Evolutionary conservation across 2,329 filamentous ascomycete species (phyloP).

Genomic region (Nothophaeocryptopus gaeumannii): DNA sequence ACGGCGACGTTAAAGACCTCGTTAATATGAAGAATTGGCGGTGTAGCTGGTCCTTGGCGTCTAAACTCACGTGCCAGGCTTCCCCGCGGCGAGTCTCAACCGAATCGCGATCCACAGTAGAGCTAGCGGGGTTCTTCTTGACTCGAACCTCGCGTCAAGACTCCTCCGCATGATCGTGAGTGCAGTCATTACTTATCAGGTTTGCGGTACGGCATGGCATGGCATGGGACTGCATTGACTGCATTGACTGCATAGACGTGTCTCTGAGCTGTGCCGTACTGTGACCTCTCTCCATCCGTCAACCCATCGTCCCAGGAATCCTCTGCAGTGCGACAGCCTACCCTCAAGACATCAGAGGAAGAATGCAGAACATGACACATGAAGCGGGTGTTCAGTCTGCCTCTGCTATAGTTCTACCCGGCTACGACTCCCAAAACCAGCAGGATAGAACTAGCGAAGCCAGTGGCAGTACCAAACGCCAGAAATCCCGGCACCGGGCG

Average conservation of each 20-base stretch:
- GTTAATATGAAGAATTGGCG: too few species aligned
- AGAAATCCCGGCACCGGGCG: conserved; percentile 23
- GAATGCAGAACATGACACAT: conserved; percentile 3
- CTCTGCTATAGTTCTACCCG: not conserved
- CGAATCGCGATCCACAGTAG: too few species aligned
- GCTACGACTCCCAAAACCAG: conserved; percentile 3
- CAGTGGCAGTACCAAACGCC: conserved; percentile 13
- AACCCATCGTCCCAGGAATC: not conserved
- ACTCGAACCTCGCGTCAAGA: not conserved
- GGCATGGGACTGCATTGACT: too few species aligned
- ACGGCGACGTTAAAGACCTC: too few species aligned
- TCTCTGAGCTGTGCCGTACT: not conserved
- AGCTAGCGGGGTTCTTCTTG: conserved; percentile 1
- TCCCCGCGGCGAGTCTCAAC: too few species aligned
- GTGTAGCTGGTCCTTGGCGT: too few species aligned
- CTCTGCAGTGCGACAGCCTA: not conserved
- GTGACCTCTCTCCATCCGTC: conserved; percentile 3
- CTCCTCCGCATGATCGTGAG: conserved; percentile 2
- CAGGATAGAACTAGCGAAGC: conserved; percentile 11
- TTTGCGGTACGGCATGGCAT: too few species aligned
- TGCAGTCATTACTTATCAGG: too few species aligned
- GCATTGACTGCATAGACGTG: too few species aligned
- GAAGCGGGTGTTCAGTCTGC: not conserved
- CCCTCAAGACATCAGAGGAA: not conserved
- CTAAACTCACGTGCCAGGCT: too few species aligned